Percentiles rank a stretch among this genome's conserved stretches.
These are phyloP conservation scores for Starmerella apis DNA, from an alignment of 805 yeast genomes.

Conservation along the genomic window DNA sequence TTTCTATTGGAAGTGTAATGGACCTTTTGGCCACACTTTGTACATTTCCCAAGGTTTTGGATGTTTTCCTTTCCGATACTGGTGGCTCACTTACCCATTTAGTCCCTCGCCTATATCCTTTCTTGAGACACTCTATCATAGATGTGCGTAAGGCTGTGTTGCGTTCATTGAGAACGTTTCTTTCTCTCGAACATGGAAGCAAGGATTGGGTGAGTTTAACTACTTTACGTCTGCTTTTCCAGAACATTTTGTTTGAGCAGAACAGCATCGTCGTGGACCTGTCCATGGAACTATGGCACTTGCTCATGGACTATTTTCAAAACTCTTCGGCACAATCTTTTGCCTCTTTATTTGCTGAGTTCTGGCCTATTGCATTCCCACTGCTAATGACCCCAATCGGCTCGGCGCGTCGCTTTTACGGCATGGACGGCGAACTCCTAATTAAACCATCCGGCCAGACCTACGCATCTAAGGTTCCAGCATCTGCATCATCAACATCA, in stretches of 20 bases:
- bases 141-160: conserved; percentile 84
- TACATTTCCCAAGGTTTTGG: conserved; percentile 65
- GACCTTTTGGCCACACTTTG: conserved; percentile 82
- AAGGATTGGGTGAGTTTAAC: conserved; percentile 71
- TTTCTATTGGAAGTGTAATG: conserved; percentile 93
- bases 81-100: conserved; percentile 55
- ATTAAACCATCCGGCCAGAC: conserved; percentile 68
- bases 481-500: conserved; percentile 20
- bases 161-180: conserved; percentile 66
- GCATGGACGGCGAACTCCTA: conserved; percentile 65
- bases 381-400: conserved; percentile 91
- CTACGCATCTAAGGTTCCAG: conserved; percentile 22
- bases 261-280: conserved; percentile 58
- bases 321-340: neutral
- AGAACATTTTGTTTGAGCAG: conserved; percentile 82
- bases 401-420: conserved; percentile 74
- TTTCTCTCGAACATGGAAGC: conserved; percentile 37
- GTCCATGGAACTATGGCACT: conserved; percentile 52
- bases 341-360: conserved; percentile 3
- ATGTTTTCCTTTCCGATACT: conserved; percentile 49
- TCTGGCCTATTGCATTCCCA: conserved; percentile 41
- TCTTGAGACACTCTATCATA: conserved; percentile 83
- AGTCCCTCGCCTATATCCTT: conserved; percentile 88
- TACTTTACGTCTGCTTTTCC: conserved; percentile 65
- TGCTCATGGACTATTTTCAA: conserved; percentile 34